These are phyloP conservation scores for Dendrocalamus latiflorus DNA, from an alignment of 202 grass and related monocot genomes.

Conservation along the genomic window DNA sequence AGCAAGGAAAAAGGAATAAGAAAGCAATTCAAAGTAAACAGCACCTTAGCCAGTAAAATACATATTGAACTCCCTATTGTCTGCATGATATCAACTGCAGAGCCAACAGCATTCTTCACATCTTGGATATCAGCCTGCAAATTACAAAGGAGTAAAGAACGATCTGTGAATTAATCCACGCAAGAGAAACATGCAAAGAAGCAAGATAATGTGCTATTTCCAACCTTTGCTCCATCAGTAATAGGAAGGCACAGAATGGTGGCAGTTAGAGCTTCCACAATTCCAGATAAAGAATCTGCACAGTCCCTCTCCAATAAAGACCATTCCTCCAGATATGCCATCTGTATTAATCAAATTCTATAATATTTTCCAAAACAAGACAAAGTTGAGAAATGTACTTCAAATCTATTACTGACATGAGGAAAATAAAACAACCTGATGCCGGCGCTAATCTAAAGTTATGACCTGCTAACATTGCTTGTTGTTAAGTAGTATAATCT, in stretches of 20 bases:
- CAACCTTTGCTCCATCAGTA: constrained; percentile 69
- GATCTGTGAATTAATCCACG: background rate
- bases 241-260: constrained; percentile 65
- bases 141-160: constrained; percentile 9
- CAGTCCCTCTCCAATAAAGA: constrained; percentile 51
- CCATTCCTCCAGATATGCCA: constrained; percentile 61
- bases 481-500: background rate
- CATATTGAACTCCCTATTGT: constrained; percentile 62
- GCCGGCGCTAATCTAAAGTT: background rate
- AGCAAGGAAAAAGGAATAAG: constrained; percentile 16
- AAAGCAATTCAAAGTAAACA: constrained; percentile 21
- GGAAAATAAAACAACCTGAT: background rate
- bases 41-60: constrained; percentile 53
- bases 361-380: constrained; percentile 22
- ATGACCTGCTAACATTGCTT: background rate
- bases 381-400: constrained; percentile 8
- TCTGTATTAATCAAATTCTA: constrained; percentile 37
- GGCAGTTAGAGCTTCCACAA: constrained; percentile 52
- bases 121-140: constrained; percentile 61
- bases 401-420: background rate
- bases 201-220: background rate
- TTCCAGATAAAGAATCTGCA: constrained; percentile 46
- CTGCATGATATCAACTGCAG: constrained; percentile 72
- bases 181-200: constrained; percentile 17
- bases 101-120: constrained; percentile 60